phyloP scores from a whole-genome alignment of 2,329 filamentous ascomycete species.

The Neurospora sp. region DNA sequence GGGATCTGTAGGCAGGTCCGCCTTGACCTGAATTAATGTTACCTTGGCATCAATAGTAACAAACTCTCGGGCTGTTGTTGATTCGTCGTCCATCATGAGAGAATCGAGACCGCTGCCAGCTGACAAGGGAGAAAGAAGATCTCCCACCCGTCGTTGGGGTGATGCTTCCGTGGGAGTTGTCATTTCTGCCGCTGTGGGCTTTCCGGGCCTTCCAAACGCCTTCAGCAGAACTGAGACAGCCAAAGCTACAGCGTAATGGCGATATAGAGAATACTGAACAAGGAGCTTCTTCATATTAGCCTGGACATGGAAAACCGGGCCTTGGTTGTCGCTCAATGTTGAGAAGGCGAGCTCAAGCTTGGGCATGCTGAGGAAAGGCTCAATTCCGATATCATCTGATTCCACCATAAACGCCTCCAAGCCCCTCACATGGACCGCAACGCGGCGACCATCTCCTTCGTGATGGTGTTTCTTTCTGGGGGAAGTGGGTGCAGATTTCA shows the following conservation, averaged over 20 bases:
- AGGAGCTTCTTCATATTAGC: constrained; percentile 70
- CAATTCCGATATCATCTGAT: constrained; percentile 72
- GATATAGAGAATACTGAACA: constrained; percentile 84
- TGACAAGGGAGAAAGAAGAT: constrained; percentile 16
- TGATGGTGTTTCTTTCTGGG: constrained; percentile 47
- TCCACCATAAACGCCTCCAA: constrained; percentile 90
- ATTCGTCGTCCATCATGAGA: constrained; percentile 24
- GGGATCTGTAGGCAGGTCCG: constrained; percentile 81
- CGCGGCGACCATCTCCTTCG: constrained; percentile 66
- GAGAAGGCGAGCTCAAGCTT: constrained; percentile 79
- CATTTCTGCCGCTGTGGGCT: constrained; percentile 27
- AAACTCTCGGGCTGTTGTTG: constrained; percentile 47
- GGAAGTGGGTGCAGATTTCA: constrained; percentile 39
- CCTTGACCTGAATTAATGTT: constrained; percentile 77
- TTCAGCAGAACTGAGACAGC: constrained; percentile 66
- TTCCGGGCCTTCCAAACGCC: constrained; percentile 51
- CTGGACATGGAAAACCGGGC: constrained; percentile 79
- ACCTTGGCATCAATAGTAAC: constrained; percentile 75
- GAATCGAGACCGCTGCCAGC: constrained; percentile 21
- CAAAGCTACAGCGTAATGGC: constrained; percentile 82
- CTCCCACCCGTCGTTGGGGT: constrained; percentile 16
- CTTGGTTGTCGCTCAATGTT: constrained; percentile 77
- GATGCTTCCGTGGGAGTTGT: constrained; percentile 19
- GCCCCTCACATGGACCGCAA: constrained; percentile 72
- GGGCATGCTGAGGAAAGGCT: constrained; percentile 79